Conservation (phyloP, 1,139 yeast species). For the Magnusiomyces ingens region DNA sequence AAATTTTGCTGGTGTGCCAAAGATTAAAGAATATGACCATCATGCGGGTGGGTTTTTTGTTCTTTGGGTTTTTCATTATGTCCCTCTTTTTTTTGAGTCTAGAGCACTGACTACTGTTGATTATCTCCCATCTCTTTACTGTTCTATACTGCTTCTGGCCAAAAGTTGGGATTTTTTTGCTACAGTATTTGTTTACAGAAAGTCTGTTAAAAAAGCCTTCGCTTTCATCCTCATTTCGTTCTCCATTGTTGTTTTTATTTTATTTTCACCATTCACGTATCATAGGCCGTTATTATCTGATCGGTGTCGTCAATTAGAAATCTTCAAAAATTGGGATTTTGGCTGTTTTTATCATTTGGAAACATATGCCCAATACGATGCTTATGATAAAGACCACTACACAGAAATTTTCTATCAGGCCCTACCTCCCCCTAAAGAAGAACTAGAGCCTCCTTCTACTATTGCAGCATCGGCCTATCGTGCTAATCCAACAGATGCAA, state of each 20-base stretch:
- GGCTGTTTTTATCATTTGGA: slow-evolving; percentile 21
- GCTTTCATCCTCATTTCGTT: slow-evolving; percentile 11
- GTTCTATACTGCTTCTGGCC: slow-evolving; percentile 21
- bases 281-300: slow-evolving; percentile 19
- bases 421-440: slow-evolving; percentile 13
- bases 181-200: slow-evolving; percentile 2
- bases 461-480: slow-evolving; percentile 10
- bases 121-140: slow-evolving; percentile 26
- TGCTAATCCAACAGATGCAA: slow-evolving; percentile 16
- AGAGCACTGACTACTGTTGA: slow-evolving; percentile 17
- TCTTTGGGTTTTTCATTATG: slow-evolving; percentile 22
- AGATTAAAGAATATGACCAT: slow-evolving; percentile 21
- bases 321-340: slow-evolving; percentile 25
- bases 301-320: slow-evolving; percentile 23
- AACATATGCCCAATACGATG: slow-evolving; percentile 9
- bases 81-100: slow-evolving; percentile 15
- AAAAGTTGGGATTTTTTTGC: slow-evolving; percentile 16
- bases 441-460: slow-evolving; percentile 9
- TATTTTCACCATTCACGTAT: slow-evolving; percentile 23
- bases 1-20: slow-evolving; percentile 10
- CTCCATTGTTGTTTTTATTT: slow-evolving; percentile 11
- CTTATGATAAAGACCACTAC: slow-evolving; percentile 15
- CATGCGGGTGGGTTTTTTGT: slow-evolving; percentile 23
- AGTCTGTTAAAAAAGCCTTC: slow-evolving; percentile 6
- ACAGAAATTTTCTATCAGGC: slow-evolving; percentile 10